Evolutionary conservation across 2,329 filamentous ascomycete species (phyloP).

Genomic region (Verticillium klebahnii): DNA sequence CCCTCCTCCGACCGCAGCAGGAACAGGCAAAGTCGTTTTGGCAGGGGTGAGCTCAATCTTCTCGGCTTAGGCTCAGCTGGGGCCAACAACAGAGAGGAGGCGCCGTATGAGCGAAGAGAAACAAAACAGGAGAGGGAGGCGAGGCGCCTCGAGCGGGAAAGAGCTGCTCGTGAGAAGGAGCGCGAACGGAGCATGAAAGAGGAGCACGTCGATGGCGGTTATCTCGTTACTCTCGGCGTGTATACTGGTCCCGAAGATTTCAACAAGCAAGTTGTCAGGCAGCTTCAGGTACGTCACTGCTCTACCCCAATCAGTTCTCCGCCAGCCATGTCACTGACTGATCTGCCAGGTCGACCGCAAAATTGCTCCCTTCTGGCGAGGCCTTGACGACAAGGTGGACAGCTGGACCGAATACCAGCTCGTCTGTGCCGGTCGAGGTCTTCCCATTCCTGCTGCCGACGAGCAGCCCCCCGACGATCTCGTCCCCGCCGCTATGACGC

Average conservation of each 20-base stretch:
- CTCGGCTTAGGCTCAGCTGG: constrained; percentile 35
- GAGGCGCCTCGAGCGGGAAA: constrained; percentile 77
- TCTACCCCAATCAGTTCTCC: neutral
- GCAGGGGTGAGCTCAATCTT: constrained; percentile 41
- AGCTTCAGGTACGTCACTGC: constrained; percentile 66
- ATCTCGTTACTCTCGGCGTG: constrained; percentile 86
- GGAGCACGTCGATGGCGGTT: constrained; percentile 92
- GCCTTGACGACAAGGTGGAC: constrained; percentile 80
- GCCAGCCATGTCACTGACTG: constrained; percentile 9
- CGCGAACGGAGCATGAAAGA: constrained; percentile 86
- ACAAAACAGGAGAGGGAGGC: constrained; percentile 90
- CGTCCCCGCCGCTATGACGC: constrained; percentile 39
- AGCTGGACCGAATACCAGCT: constrained; percentile 94
- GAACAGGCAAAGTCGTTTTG: constrained; percentile 17
- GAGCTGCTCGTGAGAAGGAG: constrained; percentile 70
- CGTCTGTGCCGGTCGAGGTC: constrained; percentile 80
- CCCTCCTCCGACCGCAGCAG: constrained; percentile 1
- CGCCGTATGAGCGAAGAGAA: constrained; percentile 64
- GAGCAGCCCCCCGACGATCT: constrained; percentile 70
- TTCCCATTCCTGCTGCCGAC: constrained; percentile 79
- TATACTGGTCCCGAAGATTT: constrained; percentile 94
- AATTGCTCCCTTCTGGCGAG: constrained; percentile 92
- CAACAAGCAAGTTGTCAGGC: constrained; percentile 80
- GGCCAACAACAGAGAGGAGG: constrained; percentile 31
- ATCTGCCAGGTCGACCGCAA: constrained; percentile 75